These are phyloP conservation scores for Colletotrichum theobromicola DNA, from an alignment of 2,329 filamentous ascomycete genomes.

Conservation along the genomic window DNA sequence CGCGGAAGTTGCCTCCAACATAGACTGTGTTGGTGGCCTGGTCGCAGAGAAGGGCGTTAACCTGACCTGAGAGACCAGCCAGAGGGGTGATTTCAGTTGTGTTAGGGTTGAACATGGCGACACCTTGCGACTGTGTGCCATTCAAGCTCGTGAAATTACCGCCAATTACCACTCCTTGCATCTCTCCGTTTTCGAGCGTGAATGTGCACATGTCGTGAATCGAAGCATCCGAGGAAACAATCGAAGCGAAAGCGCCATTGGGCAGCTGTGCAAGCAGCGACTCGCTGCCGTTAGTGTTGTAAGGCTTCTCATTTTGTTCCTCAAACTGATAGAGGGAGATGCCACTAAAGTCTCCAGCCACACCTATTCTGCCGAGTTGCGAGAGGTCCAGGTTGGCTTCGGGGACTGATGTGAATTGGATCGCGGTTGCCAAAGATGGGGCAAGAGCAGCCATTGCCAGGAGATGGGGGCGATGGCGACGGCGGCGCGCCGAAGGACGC, in stretches of 20 bases:
- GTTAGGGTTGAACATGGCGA: conserved; percentile 81
- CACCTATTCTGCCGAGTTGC: conserved; percentile 79
- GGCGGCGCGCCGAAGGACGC: conserved; percentile 47
- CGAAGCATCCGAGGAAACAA: conserved; percentile 80
- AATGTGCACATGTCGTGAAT: conserved; percentile 91
- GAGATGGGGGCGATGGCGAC: conserved; percentile 37
- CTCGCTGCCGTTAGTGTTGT: conserved; percentile 78
- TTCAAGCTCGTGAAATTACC: conserved; percentile 96
- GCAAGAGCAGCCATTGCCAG: conserved; percentile 46
- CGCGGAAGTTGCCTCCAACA: conserved; percentile 85
- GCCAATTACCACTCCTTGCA: conserved; percentile 81
- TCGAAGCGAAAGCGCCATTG: conserved; percentile 79
- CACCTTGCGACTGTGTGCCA: conserved; percentile 74
- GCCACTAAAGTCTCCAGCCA: conserved; percentile 89
- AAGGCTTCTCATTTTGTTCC: conserved; percentile 74
- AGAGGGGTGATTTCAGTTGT: conserved; percentile 75
- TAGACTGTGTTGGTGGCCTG: conserved; percentile 79
- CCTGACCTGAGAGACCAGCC: conserved; percentile 80
- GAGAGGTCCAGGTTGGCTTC: conserved; percentile 78
- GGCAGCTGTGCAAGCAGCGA: conserved; percentile 83
- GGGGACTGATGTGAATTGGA: conserved; percentile 67
- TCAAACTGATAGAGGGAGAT: conserved; percentile 89
- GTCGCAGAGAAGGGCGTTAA: conserved; percentile 86
- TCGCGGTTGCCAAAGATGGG: conserved; percentile 49
- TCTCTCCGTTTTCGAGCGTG: conserved; percentile 66